phyloP scores from a whole-genome alignment of 2,329 filamentous ascomycete species.

The Cordyceps cateniannulata region DNA sequence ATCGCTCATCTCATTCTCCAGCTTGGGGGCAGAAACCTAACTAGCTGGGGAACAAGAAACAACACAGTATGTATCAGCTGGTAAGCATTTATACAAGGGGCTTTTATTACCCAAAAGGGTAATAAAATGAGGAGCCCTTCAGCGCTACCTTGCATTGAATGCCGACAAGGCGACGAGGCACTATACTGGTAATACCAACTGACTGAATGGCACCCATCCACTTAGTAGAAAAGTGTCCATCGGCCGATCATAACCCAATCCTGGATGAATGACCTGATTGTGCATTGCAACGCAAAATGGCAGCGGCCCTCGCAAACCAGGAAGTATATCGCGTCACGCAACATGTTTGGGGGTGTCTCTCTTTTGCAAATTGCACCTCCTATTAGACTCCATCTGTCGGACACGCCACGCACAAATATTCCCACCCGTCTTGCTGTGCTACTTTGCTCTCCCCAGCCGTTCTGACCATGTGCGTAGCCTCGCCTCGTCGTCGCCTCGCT shows the following conservation, averaged over 20 bases:
- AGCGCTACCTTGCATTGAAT: background rate
- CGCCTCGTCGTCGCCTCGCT: background rate
- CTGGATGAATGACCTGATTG: background rate
- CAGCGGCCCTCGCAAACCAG: background rate
- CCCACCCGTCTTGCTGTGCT: background rate
- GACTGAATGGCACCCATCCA: no score
- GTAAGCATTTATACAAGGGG: no score
- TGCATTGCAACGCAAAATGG: background rate
- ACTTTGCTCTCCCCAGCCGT: background rate
- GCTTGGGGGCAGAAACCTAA: background rate
- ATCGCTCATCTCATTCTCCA: background rate
- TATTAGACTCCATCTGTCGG: background rate
- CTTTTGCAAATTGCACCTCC: background rate
- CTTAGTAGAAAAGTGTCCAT: background rate
- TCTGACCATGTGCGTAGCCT: background rate
- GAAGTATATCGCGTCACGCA: background rate
- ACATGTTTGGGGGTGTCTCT: background rate
- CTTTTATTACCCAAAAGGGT: background rate
- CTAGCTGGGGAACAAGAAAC: background rate
- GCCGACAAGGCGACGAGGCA: background rate
- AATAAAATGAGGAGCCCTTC: background rate
- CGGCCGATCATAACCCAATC: background rate
- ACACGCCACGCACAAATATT: background rate
- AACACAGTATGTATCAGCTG: background rate
- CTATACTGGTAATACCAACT: background rate